Evolutionary conservation across 2,329 filamentous ascomycete species (phyloP).

Genomic region (Paraconiothyrium sp.): DNA sequence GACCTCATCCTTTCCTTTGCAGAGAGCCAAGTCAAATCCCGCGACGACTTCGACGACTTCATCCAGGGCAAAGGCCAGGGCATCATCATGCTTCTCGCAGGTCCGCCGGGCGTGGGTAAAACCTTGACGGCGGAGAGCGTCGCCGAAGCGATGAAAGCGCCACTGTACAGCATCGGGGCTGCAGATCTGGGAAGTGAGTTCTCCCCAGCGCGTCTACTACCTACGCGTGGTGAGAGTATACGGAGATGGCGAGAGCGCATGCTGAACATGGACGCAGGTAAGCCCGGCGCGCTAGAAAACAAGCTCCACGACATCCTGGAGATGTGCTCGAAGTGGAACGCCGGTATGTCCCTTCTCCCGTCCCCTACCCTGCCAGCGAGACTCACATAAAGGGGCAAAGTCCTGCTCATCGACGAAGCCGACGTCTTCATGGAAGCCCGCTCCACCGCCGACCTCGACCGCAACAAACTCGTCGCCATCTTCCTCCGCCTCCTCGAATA

Average conservation of each 20-base stretch:
- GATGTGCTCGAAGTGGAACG: constrained; percentile 73
- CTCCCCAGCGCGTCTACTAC: no score
- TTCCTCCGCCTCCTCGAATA: constrained; percentile 84
- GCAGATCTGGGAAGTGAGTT: constrained; percentile 72
- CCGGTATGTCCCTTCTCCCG: constrained; percentile 24
- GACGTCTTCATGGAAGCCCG: constrained; percentile 63
- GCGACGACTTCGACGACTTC: constrained; percentile 50
- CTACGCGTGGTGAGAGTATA: no score
- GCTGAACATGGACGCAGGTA: constrained; percentile 14
- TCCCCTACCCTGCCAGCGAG: neutral
- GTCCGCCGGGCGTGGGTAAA: constrained; percentile 59
- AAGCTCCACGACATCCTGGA: constrained; percentile 85
- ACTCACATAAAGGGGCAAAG: constrained; percentile 16
- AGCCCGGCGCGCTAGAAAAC: constrained; percentile 65
- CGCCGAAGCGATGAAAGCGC: constrained; percentile 37
- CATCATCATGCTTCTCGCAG: constrained; percentile 46
- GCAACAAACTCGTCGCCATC: constrained; percentile 85
- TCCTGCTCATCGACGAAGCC: constrained; percentile 78
- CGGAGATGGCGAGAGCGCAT: no score
- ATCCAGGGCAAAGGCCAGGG: constrained; percentile 43
- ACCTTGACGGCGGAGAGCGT: constrained; percentile 40
- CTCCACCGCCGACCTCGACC: constrained; percentile 79
- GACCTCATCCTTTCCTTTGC: constrained; percentile 67
- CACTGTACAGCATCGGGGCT: constrained; percentile 76
- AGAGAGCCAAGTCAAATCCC: constrained; percentile 69